A percentile compares a stretch with the other conserved stretches of the same genome.
These are phyloP conservation scores for Lactifluus pinguis DNA, from an alignment of 768 basidiomycete genomes.

Conservation along the genomic window DNA sequence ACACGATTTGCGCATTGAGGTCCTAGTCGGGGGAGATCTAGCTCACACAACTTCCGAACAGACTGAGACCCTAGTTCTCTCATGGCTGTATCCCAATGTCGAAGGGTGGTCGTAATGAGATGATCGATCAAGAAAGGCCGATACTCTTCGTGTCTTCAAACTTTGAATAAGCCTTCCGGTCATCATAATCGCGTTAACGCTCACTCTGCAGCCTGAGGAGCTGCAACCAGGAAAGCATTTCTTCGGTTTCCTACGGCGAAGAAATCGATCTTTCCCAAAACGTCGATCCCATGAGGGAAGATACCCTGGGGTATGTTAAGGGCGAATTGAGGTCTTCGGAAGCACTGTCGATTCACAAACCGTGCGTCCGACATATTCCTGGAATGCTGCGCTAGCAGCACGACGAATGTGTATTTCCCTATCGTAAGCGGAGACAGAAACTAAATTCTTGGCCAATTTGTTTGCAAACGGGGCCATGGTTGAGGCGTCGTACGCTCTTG, in stretches of 20 bases:
- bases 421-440: slow-evolving; percentile 80
- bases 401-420: slow-evolving; percentile 90
- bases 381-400: slow-evolving; percentile 95
- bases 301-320: slow-evolving; percentile 46
- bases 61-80: slow-evolving; percentile 71
- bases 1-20: slow-evolving; percentile 40
- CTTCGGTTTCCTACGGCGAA: slow-evolving; percentile 83
- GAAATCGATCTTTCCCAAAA: slow-evolving; percentile 87
- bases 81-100: slow-evolving; percentile 87
- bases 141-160: slow-evolving; percentile 67
- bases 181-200: slow-evolving; percentile 26
- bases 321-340: neutral
- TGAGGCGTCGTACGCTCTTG: slow-evolving; percentile 59
- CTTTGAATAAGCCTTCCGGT: neutral
- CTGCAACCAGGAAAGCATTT: slow-evolving; percentile 78
- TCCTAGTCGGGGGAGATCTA: slow-evolving; percentile 47
- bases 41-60: slow-evolving; percentile 54
- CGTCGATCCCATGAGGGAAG: slow-evolving; percentile 91
- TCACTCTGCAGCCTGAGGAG: slow-evolving; percentile 80
- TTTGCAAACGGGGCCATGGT: slow-evolving; percentile 52
- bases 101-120: slow-evolving; percentile 59
- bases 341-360: slow-evolving; percentile 38
- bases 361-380: slow-evolving; percentile 92
- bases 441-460: slow-evolving; percentile 59
- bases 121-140: slow-evolving; percentile 60